Evolutionary conservation across 139 green algal species (phyloP), one percentile per base, ranked within the genome.

Genomic region (Volvox africanus): DNA sequence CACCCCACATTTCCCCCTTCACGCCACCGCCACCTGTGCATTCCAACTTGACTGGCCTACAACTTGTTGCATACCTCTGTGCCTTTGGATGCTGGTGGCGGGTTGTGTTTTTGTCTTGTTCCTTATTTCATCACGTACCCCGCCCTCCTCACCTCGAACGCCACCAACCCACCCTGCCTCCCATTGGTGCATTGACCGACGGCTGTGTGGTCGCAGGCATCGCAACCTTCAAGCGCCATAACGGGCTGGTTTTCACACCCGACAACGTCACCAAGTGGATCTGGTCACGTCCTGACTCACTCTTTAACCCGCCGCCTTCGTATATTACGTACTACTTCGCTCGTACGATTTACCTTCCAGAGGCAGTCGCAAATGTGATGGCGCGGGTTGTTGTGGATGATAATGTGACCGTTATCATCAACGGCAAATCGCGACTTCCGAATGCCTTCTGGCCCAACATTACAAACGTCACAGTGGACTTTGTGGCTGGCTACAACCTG

Each of bases 201-300:
- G n/a, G n/a, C n/a, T n/a, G n/a, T n/a, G n/a, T n/a, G n/a, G n/a
- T n/a, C n/a, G n/a, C 71, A 79, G 71, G 20, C 28, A 35, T 79
- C 71, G 21, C 71, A 9, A 79, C 71, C 71, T 79, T 79, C 71
- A 79, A 79, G 71, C 71, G 71, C 71, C 71, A 79, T 21, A 79
- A 79, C 71, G 71, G 71, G 26, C 20, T 79, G 26, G 28, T 30
- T 21, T 79, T 79, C 71, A 79, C 71, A 11, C 26, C 71, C 71
- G 71, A 79, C 71, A 79, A 79, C 20, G 71, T 21, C 71, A 79
- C 71, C 20, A 79, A 79, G 71, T 79, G 71, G 71, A 32, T 79
- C 20, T 79, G 71, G 71, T 79, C 71, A 5, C 71, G 71, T 21
- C 71, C 71, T 21, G 71, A 79, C 22, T n/a, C 71, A 21, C 71